phyloP scores from a whole-genome alignment of 2,329 filamentous ascomycete species.

The Fusarium mundagurra region DNA sequence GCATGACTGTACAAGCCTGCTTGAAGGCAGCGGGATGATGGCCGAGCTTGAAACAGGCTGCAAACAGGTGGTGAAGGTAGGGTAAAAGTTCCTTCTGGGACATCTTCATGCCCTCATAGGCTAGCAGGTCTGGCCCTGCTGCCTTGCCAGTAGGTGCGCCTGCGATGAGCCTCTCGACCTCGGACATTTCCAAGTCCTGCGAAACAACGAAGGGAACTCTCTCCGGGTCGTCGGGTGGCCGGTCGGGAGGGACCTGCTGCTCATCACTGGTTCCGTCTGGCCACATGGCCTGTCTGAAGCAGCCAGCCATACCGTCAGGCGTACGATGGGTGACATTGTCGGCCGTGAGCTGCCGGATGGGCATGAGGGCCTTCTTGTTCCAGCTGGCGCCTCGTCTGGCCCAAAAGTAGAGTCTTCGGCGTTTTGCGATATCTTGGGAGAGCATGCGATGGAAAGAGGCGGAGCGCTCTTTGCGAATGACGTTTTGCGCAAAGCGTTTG shows the following conservation, averaged over 20 bases:
- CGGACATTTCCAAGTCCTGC: neutral
- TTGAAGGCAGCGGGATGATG: slow-evolving; percentile 17
- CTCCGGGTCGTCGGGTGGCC: neutral
- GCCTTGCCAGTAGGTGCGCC: neutral
- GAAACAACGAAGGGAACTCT: neutral
- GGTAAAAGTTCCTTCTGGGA: neutral
- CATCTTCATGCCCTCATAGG: slow-evolving; percentile 9
- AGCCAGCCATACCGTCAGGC: neutral
- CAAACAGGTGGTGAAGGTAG: neutral
- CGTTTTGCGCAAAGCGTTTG: neutral
- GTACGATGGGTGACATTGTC: neutral
- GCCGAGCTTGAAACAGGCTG: neutral
- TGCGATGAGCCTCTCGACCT: neutral
- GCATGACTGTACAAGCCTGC: neutral
- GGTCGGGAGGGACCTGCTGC: neutral
- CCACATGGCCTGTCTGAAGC: neutral
- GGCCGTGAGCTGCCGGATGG: neutral
- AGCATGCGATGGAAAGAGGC: neutral
- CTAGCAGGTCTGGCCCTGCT: neutral
- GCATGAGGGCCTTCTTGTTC: neutral
- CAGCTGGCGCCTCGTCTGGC: neutral
- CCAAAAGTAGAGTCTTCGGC: neutral
- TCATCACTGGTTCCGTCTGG: neutral
- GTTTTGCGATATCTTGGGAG: neutral
- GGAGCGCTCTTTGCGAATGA: neutral